A percentile compares a stretch with the other conserved stretches of the same genome.
phyloP scores from a whole-genome alignment of 352 stramenopile genomes.

The Aphanomyces invadans region DNA sequence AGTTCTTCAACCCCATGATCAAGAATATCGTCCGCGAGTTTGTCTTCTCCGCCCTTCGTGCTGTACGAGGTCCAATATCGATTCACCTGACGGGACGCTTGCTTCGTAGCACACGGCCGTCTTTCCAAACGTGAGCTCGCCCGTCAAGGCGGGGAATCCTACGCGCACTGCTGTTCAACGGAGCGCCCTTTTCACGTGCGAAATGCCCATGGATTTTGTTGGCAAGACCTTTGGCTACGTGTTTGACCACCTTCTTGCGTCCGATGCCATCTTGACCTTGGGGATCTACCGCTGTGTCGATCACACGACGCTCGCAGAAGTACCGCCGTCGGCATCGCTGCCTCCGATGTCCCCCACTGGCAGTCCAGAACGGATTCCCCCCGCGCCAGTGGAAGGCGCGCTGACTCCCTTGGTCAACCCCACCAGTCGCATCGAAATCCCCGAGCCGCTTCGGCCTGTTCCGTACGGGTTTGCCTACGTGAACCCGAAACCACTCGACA shows the following conservation, averaged over 20 bases:
- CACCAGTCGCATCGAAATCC: constrained; percentile 39
- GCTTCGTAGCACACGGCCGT: constrained; percentile 20
- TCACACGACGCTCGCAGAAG: constrained; percentile 31
- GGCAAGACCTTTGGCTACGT: constrained; percentile 76
- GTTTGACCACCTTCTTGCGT: constrained; percentile 77
- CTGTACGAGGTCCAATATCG: constrained; percentile 29
- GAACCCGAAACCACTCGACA: constrained; percentile 66
- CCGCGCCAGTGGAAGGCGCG: constrained; percentile 25
- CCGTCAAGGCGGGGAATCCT: constrained; percentile 7
- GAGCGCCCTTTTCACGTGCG: constrained; percentile 70
- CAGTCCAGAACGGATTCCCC: no score
- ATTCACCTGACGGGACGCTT: not conserved
- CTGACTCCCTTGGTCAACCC: not conserved
- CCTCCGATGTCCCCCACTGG: constrained; percentile 3
- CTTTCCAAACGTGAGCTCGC: constrained; percentile 24
- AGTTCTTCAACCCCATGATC: constrained; percentile 83
- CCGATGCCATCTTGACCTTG: constrained; percentile 68
- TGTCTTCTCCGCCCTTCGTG: constrained; percentile 73
- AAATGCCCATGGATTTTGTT: constrained; percentile 75
- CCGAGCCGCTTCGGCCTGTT: constrained; percentile 54
- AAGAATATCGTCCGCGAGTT: constrained; percentile 82
- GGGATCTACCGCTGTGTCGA: constrained; percentile 73
- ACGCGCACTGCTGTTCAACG: constrained; percentile 31
- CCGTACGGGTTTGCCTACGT: constrained; percentile 80
- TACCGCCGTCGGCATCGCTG: not conserved